Evolutionary conservation across 2,329 filamentous ascomycete genomes (phyloP).

Genomic region (Penicillium sumatraense): DNA sequence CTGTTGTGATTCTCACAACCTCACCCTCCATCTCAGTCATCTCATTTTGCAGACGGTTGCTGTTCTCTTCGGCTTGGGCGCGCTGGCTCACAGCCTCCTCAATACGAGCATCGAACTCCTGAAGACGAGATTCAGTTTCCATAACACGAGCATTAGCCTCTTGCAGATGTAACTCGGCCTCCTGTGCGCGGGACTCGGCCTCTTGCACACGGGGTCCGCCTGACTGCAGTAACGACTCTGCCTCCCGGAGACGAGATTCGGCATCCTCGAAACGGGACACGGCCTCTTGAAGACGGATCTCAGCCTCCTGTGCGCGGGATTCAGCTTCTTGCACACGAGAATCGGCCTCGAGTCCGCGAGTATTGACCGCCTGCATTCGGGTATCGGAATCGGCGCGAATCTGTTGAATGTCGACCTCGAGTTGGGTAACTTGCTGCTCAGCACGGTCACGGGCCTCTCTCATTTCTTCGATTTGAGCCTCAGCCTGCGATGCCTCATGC

Average conservation of each 20-base stretch:
- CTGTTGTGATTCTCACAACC: slow-evolving; percentile 68
- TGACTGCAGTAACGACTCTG: too few species aligned
- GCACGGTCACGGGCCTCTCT: slow-evolving; percentile 33
- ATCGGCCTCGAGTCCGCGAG: slow-evolving; percentile 27
- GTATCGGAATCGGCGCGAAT: slow-evolving; percentile 38
- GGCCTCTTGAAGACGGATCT: slow-evolving; percentile 2
- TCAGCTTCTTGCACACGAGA: not conserved
- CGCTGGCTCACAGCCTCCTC: slow-evolving; percentile 22
- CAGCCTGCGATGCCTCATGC: slow-evolving; percentile 10
- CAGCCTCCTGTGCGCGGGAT: not conserved
- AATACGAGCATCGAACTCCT: not conserved
- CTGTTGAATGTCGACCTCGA: slow-evolving; percentile 38
- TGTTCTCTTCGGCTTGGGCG: slow-evolving; percentile 41
- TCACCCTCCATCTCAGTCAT: slow-evolving; percentile 63
- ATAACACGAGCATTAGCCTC: slow-evolving; percentile 17
- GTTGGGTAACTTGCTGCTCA: slow-evolving; percentile 31
- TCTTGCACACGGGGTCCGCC: slow-evolving; percentile 20
- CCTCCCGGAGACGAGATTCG: slow-evolving; percentile 8
- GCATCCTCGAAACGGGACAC: slow-evolving; percentile 21
- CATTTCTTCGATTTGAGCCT: slow-evolving; percentile 5
- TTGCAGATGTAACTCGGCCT: slow-evolving; percentile 10
- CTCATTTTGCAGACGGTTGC: slow-evolving; percentile 52
- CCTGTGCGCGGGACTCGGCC: slow-evolving; percentile 10
- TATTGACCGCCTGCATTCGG: not conserved
- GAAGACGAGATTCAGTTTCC: not conserved